A percentile compares a stretch with the other conserved stretches of the same genome.
Evolutionary conservation across 352 stramenopile species (phyloP).

Genomic region (Pythium pyrilobum): DNA sequence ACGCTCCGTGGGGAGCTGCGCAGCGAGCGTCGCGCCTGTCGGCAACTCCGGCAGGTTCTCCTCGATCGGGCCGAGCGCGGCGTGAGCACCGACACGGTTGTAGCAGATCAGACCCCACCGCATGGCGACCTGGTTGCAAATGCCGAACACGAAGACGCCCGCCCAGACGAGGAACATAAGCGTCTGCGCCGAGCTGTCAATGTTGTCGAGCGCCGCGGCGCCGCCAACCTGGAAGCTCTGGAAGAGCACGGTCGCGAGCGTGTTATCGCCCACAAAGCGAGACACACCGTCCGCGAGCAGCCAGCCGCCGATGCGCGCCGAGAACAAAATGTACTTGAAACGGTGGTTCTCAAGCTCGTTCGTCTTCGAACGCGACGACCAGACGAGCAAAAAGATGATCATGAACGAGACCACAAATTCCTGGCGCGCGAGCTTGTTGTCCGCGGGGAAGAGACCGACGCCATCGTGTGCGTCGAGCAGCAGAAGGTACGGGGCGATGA

Average conservation of each 20-base stretch:
- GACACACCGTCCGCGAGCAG: constrained; percentile 69
- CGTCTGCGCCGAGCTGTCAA: constrained; percentile 49
- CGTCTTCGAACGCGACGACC: constrained; percentile 69
- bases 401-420: constrained; percentile 87
- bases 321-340: constrained; percentile 87
- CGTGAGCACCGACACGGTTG: constrained; percentile 80
- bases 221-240: constrained; percentile 62
- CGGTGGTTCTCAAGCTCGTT: constrained; percentile 83
- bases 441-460: constrained; percentile 51
- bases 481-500: constrained; percentile 71
- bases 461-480: constrained; percentile 73
- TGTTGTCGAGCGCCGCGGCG: constrained; percentile 33
- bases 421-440: constrained; percentile 78
- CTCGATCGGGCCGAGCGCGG: constrained; percentile 53
- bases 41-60: constrained; percentile 76
- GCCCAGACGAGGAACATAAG: constrained; percentile 83
- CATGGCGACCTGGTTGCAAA: constrained; percentile 80
- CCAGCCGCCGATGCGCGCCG: constrained; percentile 66
- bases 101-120: constrained; percentile 87
- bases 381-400: constrained; percentile 86
- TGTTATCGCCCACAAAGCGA: constrained; percentile 50
- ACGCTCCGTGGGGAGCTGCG: constrained; percentile 48
- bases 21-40: constrained; percentile 52
- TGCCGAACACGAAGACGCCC: constrained; percentile 48
- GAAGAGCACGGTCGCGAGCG: constrained; percentile 63